Evolutionary conservation across 345 rosid species (phyloP).

Genomic region (Cardamine chenopodiifolia): DNA sequence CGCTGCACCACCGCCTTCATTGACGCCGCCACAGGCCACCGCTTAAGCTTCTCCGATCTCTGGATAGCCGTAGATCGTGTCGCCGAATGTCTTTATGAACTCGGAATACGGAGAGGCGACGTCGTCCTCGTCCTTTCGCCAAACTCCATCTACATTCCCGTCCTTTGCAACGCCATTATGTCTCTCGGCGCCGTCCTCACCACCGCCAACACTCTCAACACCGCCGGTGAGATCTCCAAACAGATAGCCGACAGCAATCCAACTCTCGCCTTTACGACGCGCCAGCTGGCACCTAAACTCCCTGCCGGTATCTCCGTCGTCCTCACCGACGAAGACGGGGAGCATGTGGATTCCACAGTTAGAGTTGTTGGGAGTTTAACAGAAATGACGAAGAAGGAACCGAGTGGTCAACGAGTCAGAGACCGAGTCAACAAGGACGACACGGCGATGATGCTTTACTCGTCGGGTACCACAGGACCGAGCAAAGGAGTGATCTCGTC

Average conservation of each 20-base stretch:
- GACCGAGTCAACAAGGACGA: slow-evolving; percentile 68
- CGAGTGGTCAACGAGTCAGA: slow-evolving; percentile 42
- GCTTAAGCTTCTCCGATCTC: slow-evolving; percentile 60
- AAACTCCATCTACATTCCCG: slow-evolving; percentile 71
- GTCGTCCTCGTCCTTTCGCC: slow-evolving; percentile 81
- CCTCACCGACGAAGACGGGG: slow-evolving; percentile 45
- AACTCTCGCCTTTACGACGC: slow-evolving; percentile 60
- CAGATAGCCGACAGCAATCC: slow-evolving; percentile 70
- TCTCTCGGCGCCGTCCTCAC: slow-evolving; percentile 85
- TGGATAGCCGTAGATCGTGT: slow-evolving; percentile 75
- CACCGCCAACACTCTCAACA: slow-evolving; percentile 86
- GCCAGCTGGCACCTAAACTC: slow-evolving; percentile 57
- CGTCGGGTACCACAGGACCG: background rate
- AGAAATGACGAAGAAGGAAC: slow-evolving; percentile 52
- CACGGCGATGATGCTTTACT: slow-evolving; percentile 37
- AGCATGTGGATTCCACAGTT: background rate
- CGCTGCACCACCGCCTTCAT: slow-evolving; percentile 67
- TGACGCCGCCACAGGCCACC: slow-evolving; percentile 69
- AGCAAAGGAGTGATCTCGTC: slow-evolving; percentile 23
- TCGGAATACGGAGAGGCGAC: slow-evolving; percentile 70
- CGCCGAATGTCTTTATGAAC: slow-evolving; percentile 49
- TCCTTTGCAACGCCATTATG: slow-evolving; percentile 79
- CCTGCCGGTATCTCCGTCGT: slow-evolving; percentile 49
- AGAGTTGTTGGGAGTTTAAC: slow-evolving; percentile 47
- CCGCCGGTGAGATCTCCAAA: slow-evolving; percentile 62